Percentiles rank a stretch among this genome's conserved stretches.
phyloP scores from a whole-genome alignment of 1,284 basidiomycete species.

The Phylloboletellus chloephorus region DNA sequence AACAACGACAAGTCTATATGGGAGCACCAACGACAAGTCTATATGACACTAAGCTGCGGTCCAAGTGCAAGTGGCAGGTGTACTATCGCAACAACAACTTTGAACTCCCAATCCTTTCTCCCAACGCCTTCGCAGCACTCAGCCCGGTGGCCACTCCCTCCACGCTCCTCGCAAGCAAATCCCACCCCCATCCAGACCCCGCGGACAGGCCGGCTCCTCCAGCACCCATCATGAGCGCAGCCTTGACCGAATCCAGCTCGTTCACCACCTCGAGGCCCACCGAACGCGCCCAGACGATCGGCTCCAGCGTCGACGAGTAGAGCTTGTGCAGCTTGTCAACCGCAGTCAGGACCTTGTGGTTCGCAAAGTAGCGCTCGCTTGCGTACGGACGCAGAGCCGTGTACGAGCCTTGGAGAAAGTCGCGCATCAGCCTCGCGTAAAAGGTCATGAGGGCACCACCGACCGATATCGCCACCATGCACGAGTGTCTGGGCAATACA shows the following conservation, averaged over 20 bases:
- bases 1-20: too few species aligned
- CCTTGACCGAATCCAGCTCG: conserved; percentile 79
- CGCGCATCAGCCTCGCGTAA: background rate
- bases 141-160: conserved; percentile 31
- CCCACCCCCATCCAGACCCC: conserved; percentile 30
- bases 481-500: conserved; percentile 55
- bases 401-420: conserved; percentile 55
- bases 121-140: conserved; percentile 26
- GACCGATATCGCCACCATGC: conserved; percentile 77
- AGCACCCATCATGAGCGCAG: conserved; percentile 76
- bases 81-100: conserved; percentile 8
- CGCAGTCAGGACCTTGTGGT: conserved; percentile 79
- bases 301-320: conserved; percentile 61
- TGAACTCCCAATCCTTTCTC: conserved; percentile 18
- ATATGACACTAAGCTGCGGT: too few species aligned
- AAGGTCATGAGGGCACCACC: conserved; percentile 19
- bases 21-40: too few species aligned
- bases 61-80: too few species aligned
- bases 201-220: conserved; percentile 43
- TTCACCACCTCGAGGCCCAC: conserved; percentile 89
- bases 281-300: conserved; percentile 81
- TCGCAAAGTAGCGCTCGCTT: conserved; percentile 75
- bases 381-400: conserved; percentile 75
- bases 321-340: conserved; percentile 88
- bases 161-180: conserved; percentile 34